A percentile compares a stretch with the other conserved stretches of the same genome.
phyloP scores from a whole-genome alignment of 305 asterid genomes.

The Solanum aculeatissimum region DNA sequence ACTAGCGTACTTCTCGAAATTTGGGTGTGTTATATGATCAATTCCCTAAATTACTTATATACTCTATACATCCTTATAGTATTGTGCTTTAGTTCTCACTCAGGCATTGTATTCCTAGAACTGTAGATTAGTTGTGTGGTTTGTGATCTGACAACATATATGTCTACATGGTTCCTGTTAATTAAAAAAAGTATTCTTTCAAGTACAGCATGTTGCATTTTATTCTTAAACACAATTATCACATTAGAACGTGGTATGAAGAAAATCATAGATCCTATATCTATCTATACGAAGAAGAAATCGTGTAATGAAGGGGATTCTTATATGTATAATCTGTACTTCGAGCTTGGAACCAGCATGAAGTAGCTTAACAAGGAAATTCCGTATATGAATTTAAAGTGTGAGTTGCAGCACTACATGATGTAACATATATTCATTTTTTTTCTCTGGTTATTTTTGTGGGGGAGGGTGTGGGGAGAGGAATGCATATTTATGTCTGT shows the following conservation, averaged over 20 bases:
- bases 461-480: neutral
- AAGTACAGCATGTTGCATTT: neutral
- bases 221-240: neutral
- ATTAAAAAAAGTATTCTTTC: neutral
- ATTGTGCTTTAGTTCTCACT: neutral
- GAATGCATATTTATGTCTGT: neutral
- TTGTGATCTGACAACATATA: neutral
- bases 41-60: neutral
- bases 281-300: neutral
- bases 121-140: neutral
- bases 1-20: conserved; percentile 64
- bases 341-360: neutral
- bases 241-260: neutral
- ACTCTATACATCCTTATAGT: neutral
- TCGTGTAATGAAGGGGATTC: neutral
- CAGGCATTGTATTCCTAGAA: neutral
- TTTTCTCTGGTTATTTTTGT: neutral
- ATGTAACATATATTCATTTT: neutral
- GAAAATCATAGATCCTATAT: neutral
- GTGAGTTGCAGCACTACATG: neutral
- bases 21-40: conserved; percentile 50
- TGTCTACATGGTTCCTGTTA: neutral
- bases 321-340: neutral
- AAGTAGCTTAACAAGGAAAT: neutral
- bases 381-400: neutral